phyloP scores from a whole-genome alignment of 352 stramenopile genomes.

The Peronospora farinosa region DNA sequence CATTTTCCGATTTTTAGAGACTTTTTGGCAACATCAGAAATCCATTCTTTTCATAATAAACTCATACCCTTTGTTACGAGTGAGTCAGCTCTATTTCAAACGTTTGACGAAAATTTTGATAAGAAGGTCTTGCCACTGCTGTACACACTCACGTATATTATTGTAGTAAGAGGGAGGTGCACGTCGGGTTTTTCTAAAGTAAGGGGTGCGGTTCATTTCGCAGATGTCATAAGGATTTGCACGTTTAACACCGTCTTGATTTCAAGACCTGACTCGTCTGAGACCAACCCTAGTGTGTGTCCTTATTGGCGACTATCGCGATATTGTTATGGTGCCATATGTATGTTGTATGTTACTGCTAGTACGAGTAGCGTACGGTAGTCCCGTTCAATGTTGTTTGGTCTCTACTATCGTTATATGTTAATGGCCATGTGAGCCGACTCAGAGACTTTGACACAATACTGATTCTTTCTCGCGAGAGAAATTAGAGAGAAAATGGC shows the following conservation, averaged over 20 bases:
- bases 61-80: neutral
- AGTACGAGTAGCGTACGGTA: neutral
- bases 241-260: slow-evolving; percentile 14
- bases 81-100: neutral
- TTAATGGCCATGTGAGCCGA: slow-evolving; percentile 4
- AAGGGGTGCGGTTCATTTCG: slow-evolving; percentile 19
- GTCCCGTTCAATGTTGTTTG: neutral
- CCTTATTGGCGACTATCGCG: too few species aligned
- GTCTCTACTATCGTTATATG: neutral
- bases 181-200: slow-evolving; percentile 12
- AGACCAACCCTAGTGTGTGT: slow-evolving; percentile 14
- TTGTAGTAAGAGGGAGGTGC: neutral
- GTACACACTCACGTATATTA: neutral
- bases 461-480: slow-evolving; percentile 18
- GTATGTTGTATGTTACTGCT: neutral
- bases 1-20: neutral
- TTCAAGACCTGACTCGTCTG: neutral
- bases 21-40: neutral
- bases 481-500: neutral
- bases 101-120: neutral
- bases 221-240: slow-evolving; percentile 22
- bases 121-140: neutral
- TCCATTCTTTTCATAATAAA: neutral
- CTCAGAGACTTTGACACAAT: slow-evolving; percentile 4
- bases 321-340: too few species aligned